Evolutionary conservation across 768 basidiomycete genomes (phyloP).

Genomic region (Tulasnella sp.): DNA sequence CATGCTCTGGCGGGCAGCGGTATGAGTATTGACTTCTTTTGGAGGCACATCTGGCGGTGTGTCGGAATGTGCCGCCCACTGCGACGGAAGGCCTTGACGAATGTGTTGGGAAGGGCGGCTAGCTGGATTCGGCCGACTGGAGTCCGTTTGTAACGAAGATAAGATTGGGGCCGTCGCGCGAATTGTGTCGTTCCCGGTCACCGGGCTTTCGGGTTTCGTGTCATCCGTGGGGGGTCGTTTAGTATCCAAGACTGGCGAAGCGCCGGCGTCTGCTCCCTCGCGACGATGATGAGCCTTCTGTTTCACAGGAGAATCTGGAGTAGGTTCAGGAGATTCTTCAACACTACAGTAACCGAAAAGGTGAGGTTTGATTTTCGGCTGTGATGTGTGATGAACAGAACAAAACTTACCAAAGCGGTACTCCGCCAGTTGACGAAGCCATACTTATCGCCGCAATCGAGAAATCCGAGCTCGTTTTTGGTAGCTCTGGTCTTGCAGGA

Average conservation of each 20-base stretch:
- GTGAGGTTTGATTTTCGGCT: not conserved
- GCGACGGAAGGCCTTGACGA: not conserved
- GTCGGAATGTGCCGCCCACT: not conserved
- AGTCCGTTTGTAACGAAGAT: not conserved
- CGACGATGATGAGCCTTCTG: slow-evolving; percentile 13
- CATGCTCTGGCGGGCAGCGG: not conserved
- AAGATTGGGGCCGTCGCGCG: not conserved
- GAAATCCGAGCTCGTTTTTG: slow-evolving; percentile 9
- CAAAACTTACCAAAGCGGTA: too few relatives aligned
- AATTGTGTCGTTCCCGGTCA: not conserved
- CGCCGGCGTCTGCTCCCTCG: not conserved
- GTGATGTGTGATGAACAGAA: too few relatives aligned
- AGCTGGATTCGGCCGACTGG: not conserved
- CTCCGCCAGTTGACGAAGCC: not conserved
- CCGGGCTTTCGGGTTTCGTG: not conserved
- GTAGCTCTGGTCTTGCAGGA: not conserved
- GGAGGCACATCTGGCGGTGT: not conserved
- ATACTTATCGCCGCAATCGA: not conserved
- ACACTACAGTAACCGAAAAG: not conserved
- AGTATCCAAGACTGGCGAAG: not conserved
- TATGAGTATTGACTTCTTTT: not conserved
- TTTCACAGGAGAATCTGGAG: not conserved
- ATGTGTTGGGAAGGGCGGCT: not conserved
- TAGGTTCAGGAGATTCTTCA: not conserved
- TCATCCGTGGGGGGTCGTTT: not conserved